phyloP scores from a whole-genome alignment of 2,329 filamentous ascomycete genomes.

The Talaromyces sp. region DNA sequence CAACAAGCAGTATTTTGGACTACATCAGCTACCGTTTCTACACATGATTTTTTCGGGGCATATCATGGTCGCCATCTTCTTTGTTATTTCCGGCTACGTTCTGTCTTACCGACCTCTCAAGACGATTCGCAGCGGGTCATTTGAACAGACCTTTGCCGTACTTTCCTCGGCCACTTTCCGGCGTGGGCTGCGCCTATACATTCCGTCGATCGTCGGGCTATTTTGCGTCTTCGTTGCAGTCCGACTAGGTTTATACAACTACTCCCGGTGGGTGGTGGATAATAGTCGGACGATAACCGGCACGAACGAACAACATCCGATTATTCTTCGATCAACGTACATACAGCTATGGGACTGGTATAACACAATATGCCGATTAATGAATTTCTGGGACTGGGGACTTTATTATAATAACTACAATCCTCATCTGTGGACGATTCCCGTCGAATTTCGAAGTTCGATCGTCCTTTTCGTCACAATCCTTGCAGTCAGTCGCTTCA shows the following conservation, averaged over 20 bases:
- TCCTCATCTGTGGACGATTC: conserved; percentile 48
- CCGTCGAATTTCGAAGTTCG: conserved; percentile 45
- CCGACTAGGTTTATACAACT: conserved; percentile 41
- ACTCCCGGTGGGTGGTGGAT: conserved; percentile 34
- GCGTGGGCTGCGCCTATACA: conserved; percentile 42
- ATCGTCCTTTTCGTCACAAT: conserved; percentile 44
- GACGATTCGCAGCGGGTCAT: conserved; percentile 36
- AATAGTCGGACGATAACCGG: conserved; percentile 39
- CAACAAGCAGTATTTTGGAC: conserved; percentile 37
- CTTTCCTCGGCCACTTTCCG: conserved; percentile 46
- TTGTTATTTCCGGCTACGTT: conserved; percentile 50
- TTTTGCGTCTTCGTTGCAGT: conserved; percentile 42
- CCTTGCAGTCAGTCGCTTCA: conserved; percentile 39
- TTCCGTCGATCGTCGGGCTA: conserved; percentile 42
- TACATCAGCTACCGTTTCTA: conserved; percentile 42
- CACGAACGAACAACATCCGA: conserved; percentile 45
- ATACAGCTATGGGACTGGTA: conserved; percentile 40
- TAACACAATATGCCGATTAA: conserved; percentile 31
- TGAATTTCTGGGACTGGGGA: conserved; percentile 39
- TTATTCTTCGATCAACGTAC: conserved; percentile 30
- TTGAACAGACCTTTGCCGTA: conserved; percentile 39
- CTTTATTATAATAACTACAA: conserved; percentile 46
- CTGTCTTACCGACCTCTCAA: conserved; percentile 44
- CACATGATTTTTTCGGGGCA: conserved; percentile 45
- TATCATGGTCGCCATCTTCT: conserved; percentile 49